Base-by-base conservation (phyloP, 306 rosid species). In the Erythrophleum fordii region DNA sequence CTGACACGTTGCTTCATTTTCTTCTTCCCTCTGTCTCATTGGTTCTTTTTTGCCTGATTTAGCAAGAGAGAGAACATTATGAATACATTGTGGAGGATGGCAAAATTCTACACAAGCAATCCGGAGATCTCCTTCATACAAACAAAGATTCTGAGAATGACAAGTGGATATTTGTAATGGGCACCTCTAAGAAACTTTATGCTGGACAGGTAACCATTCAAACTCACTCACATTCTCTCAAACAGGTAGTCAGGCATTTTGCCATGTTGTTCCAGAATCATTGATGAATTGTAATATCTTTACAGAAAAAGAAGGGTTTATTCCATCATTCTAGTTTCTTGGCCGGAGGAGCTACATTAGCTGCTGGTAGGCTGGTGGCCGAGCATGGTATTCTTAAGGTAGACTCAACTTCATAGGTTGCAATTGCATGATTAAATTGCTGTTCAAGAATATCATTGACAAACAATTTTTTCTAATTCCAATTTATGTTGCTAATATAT, bases 321-420 rank as follows among this genome's bases (percentile, higher is more conserved):
- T 92, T 94, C 79, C 98, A 94, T 80, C 98, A 92, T 89, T 94
- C 98, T 45, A 88, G 97, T 42, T 94, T 94, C 88, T 87, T 94
- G 87, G 98, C 98, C 45, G 98, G 98, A 31, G 97, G 94, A 77
- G 93, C 90, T 34, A 83, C 94, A 8, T 44, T 86, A 68, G 90
- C 92, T 62, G 90, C 94, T 2, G 94, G 94, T 72, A 86, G 92
- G 80, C 84, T 90, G 26, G 89, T 22, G 55, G 88, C 79, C 23
- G 84, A 82, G 56, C n/a, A 56, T 7, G 94, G 94, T 72, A 74
- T 76, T 72, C 76, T 90, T 61, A 88, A 90, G 92, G 94, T 88
- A 82, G 11, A 46, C 1, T 35, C 17, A 9, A 28, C 14, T 49
- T 29, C 66, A 25, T 17, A 44, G 41, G 52, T 39, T 0, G 42